A percentile compares a stretch with the other conserved stretches of the same genome.
phyloP scores from a whole-genome alignment of 2,329 filamentous ascomycete species.

The Sordariomycetes sp. region DNA sequence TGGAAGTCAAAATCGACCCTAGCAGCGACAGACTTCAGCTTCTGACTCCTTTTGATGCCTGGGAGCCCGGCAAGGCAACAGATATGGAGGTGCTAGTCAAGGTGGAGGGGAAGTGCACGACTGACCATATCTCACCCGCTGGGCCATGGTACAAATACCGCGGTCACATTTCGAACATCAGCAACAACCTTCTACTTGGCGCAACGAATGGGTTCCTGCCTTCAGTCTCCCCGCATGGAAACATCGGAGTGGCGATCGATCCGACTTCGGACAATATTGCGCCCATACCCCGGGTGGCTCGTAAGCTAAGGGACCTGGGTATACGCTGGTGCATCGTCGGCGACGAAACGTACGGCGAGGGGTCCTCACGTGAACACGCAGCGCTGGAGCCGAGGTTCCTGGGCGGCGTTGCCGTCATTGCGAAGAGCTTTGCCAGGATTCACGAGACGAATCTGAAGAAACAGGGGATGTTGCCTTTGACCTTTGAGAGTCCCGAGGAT shows the following conservation, averaged over 20 bases:
- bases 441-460: conserved; percentile 94
- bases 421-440: conserved; percentile 76
- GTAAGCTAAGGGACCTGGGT: conserved; percentile 10
- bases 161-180: conserved; percentile 27
- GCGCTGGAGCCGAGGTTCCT: conserved; percentile 79
- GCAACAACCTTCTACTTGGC: conserved; percentile 23
- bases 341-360: conserved; percentile 65
- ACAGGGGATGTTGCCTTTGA: conserved; percentile 49
- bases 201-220: conserved; percentile 20
- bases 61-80: conserved; percentile 13
- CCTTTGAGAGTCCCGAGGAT: conserved; percentile 62
- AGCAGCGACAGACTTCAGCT: conserved; percentile 19
- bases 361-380: conserved; percentile 77
- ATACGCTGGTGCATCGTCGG: conserved; percentile 21
- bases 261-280: conserved; percentile 6
- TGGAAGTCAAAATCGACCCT: conserved; percentile 15
- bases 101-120: conserved; percentile 25
- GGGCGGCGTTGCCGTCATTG: conserved; percentile 74
- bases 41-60: conserved; percentile 15
- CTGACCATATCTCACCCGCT: conserved; percentile 27
- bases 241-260: conserved; percentile 16
- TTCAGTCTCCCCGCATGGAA: conserved; percentile 9
- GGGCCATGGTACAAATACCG: conserved; percentile 28
- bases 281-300: conserved; percentile 8
- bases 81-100: conserved; percentile 21